Percentiles rank a stretch among this genome's conserved stretches.
Conservation (phyloP, 768 basidiomycete species). For the Lactarius hatsudake region DNA sequence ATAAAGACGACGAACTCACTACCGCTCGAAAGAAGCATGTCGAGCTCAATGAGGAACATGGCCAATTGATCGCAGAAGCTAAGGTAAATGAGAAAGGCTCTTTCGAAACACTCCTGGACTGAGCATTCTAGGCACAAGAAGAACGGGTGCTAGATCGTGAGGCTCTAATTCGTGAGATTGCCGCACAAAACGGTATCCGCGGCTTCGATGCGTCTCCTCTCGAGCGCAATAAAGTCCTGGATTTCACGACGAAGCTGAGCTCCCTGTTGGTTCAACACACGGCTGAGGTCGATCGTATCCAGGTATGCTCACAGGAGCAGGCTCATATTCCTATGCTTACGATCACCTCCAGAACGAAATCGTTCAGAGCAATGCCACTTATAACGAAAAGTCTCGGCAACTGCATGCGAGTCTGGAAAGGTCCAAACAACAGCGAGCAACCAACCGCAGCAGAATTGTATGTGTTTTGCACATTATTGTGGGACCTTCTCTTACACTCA, state of each 20-base stretch:
- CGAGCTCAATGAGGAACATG: constrained; percentile 57
- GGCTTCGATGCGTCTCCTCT: constrained; percentile 72
- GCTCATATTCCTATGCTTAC: constrained; percentile 5
- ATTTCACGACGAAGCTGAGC: constrained; percentile 65
- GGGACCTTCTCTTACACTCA: background rate
- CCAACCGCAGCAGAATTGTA: constrained; percentile 58
- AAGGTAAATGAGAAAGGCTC: constrained; percentile 46
- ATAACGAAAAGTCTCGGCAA: constrained; percentile 53
- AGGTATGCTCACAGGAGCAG: constrained; percentile 42
- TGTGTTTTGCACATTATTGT: constrained; percentile 23
- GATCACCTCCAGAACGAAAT: constrained; percentile 47
- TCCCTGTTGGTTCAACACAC: constrained; percentile 63
- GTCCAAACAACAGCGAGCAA: constrained; percentile 51
- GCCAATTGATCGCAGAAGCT: constrained; percentile 67
- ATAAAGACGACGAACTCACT: constrained; percentile 58
- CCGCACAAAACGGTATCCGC: constrained; percentile 64
- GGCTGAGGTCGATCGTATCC: constrained; percentile 62
- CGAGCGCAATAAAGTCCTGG: constrained; percentile 64
- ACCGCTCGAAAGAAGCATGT: constrained; percentile 52
- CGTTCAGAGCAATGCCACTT: constrained; percentile 58
- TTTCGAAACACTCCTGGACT: background rate
- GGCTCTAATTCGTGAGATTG: constrained; percentile 65
- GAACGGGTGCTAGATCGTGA: constrained; percentile 70
- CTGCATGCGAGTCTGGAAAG: constrained; percentile 55
- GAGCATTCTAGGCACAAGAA: constrained; percentile 59